phyloP scores from a whole-genome alignment of 202 grass and related monocot genomes.

The Setaria viridis region DNA sequence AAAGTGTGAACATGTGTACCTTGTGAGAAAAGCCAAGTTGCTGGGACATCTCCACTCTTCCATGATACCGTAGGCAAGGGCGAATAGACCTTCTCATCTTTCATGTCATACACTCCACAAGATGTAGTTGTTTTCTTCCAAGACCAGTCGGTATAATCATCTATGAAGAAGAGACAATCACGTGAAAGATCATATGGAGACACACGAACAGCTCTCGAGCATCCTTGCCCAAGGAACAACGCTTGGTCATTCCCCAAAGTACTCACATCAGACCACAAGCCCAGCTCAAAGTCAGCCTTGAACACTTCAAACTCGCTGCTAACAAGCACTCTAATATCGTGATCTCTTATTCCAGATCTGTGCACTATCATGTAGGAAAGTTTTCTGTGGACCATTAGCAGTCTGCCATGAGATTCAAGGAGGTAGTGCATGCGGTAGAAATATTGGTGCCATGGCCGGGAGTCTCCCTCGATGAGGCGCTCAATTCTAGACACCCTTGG shows the following conservation, averaged over 20 bases:
- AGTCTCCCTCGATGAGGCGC: neutral
- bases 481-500: constrained; percentile 18
- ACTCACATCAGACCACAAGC: neutral
- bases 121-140: neutral
- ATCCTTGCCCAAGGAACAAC: neutral
- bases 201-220: neutral
- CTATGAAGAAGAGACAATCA: neutral
- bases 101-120: neutral
- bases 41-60: neutral
- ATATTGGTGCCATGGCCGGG: neutral
- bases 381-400: neutral
- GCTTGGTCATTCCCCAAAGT: neutral
- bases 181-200: neutral
- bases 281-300: neutral
- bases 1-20: neutral
- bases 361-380: neutral
- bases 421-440: neutral
- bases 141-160: neutral
- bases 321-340: neutral
- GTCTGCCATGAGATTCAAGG: neutral
- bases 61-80: neutral
- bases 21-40: neutral
- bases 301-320: neutral
- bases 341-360: fast-evolving
- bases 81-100: neutral